Base-by-base conservation (phyloP, 306 rosid genomes). In the Albizia julibrissin region DNA sequence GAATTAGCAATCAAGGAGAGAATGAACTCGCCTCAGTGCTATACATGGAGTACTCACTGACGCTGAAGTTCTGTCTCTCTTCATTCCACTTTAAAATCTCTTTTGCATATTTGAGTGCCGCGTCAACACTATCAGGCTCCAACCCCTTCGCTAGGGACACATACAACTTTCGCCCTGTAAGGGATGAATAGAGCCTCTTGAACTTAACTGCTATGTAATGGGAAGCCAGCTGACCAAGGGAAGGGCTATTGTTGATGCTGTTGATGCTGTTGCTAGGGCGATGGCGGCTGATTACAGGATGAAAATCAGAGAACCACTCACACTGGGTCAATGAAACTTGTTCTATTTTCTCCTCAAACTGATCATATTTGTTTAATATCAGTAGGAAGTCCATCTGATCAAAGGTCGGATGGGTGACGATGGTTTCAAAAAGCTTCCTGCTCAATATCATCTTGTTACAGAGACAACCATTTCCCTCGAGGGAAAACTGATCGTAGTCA, bases 1-100 rank as follows among this genome's bases (percentile, higher is more conserved):
- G 58, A 74, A 75, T 69, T 76, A 77, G 37, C 81, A 80, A 72
- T 90, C 85, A 91, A 75, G 73, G 90, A 44, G 91, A 92, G 81
- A 72, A 69, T 31, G 97, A 91, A 84, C 97, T 93, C 39, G 89
- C 98, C 79, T 96, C 98, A 0, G 91, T 90, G 81, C 90, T 85
- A 87, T 87, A 87, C 93, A 89, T 76, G 18, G 97, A 96, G 88
- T 91, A 82, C 75, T 96, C 99, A 65, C 97, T 90, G 59, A 89
- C 78, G 91, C 94, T 86, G 61, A 96, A 93, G 88, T 92, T 89
- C 31, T 86, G 88, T 81, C 89, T 92, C 91, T 93, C 99, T 75
- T 92, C 91, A 12, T 87, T 92, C 99, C 99, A 96, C 87, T 91
- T 93, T 72, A 88, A 78, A 89, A 96, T 91, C 92, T 96, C 99